phyloP scores from a whole-genome alignment of 2,329 filamentous ascomycete species.

The Exserohilum rostratum region DNA sequence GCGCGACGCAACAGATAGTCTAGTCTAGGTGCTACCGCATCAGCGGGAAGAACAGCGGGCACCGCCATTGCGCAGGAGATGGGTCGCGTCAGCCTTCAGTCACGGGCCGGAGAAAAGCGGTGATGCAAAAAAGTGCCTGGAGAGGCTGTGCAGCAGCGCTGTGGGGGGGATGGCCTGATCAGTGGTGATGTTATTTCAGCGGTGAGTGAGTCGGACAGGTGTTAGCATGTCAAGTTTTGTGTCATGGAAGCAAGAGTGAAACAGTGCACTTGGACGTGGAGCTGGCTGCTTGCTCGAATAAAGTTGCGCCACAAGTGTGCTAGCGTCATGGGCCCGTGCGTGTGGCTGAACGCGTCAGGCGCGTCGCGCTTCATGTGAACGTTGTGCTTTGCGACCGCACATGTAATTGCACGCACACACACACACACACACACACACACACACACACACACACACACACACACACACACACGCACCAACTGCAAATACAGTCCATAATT shows the following conservation, averaged over 20 bases:
- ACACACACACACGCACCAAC: not conserved
- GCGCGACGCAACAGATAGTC: constrained; percentile 51
- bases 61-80: constrained; percentile 33
- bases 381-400: no score
- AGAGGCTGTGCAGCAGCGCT: not conserved
- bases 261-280: constrained; percentile 9
- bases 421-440: no score
- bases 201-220: not conserved
- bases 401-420: no score
- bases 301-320: constrained; percentile 17
- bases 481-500: not conserved
- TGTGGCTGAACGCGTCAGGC: constrained; percentile 20
- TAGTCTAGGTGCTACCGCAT: constrained; percentile 42
- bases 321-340: constrained; percentile 13
- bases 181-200: not conserved
- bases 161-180: not conserved
- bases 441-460: no score
- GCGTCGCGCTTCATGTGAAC: constrained; percentile 13
- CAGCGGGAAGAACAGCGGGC: constrained; percentile 30
- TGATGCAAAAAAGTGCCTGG: not conserved
- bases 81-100: constrained; percentile 6
- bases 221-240: not conserved
- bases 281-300: constrained; percentile 12
- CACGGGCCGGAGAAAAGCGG: constrained; percentile 5
- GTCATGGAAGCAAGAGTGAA: not conserved